These are phyloP conservation scores for Eucalyptus erythrocorys DNA, from an alignment of 345 rosid genomes.

Conservation along the genomic window DNA sequence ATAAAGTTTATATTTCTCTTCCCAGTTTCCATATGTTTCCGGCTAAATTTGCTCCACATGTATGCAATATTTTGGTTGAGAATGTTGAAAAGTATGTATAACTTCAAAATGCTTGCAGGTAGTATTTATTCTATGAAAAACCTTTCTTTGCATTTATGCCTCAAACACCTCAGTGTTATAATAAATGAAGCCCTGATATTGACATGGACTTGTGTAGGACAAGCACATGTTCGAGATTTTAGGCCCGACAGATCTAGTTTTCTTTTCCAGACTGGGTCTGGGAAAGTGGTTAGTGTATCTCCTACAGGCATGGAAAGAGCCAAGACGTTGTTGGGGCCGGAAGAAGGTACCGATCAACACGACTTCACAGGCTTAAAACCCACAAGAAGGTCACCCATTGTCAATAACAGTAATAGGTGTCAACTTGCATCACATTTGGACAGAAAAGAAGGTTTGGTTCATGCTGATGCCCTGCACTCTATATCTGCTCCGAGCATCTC, in stretches of 20 bases:
- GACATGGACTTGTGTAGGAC: constrained; percentile 13
- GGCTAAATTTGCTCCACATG: neutral
- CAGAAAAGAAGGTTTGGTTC: neutral
- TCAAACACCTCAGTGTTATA: neutral
- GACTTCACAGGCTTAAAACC: constrained; percentile 17
- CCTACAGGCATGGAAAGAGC: constrained; percentile 64
- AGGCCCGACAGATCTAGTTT: constrained; percentile 17
- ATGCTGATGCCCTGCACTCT: constrained; percentile 3
- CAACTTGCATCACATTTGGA: constrained; percentile 1
- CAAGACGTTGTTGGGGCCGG: constrained; percentile 54
- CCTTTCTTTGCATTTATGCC: neutral
- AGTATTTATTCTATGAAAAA: neutral
- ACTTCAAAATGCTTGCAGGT: neutral
- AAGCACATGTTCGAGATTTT: neutral
- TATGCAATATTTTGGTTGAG: neutral
- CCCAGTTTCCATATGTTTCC: neutral
- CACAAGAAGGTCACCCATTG: constrained; percentile 5
- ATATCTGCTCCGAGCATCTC: constrained; percentile 14
- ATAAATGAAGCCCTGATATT: neutral
- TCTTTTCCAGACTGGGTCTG: constrained; percentile 71
- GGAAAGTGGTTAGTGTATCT: constrained; percentile 54
- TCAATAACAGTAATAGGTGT: constrained; percentile 1
- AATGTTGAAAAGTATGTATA: neutral
- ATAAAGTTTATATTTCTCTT: neutral
- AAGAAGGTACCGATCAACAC: constrained; percentile 15